These are phyloP conservation scores for Acer saccharum DNA, from an alignment of 345 rosid genomes.

Conservation along the genomic window DNA sequence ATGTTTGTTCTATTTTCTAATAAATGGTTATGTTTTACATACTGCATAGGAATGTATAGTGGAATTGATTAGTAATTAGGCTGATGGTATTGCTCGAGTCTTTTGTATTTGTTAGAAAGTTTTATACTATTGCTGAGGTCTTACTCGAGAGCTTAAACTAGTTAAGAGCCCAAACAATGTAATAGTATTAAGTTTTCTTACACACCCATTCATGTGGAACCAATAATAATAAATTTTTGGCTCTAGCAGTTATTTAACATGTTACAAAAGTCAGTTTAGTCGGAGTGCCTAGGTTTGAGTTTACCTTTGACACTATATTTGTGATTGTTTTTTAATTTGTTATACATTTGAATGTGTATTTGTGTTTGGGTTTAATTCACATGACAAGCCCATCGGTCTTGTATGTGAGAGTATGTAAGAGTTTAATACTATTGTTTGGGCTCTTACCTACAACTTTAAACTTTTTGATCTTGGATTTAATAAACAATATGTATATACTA, in stretches of 20 bases:
- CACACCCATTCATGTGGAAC: not conserved
- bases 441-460: too few relatives aligned
- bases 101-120: not conserved
- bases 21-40: not conserved
- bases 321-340: too few relatives aligned
- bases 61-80: constrained; percentile 7
- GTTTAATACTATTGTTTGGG: too few relatives aligned
- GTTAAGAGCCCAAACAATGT: not conserved
- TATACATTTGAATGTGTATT: too few relatives aligned
- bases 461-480: too few relatives aligned
- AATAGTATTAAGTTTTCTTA: not conserved
- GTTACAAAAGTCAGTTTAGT: not conserved
- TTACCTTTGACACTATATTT: too few relatives aligned
- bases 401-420: too few relatives aligned
- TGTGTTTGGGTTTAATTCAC: too few relatives aligned
- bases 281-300: too few relatives aligned
- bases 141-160: not conserved
- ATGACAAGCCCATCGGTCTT: too few relatives aligned
- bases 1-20: not conserved
- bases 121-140: not conserved
- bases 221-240: not conserved
- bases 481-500: not conserved
- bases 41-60: not conserved
- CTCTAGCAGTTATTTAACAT: not conserved
- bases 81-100: not conserved